Evolutionary conservation across 1,284 basidiomycete species (phyloP).

Genomic region (Sporisorium iseilematis-ciliati): DNA sequence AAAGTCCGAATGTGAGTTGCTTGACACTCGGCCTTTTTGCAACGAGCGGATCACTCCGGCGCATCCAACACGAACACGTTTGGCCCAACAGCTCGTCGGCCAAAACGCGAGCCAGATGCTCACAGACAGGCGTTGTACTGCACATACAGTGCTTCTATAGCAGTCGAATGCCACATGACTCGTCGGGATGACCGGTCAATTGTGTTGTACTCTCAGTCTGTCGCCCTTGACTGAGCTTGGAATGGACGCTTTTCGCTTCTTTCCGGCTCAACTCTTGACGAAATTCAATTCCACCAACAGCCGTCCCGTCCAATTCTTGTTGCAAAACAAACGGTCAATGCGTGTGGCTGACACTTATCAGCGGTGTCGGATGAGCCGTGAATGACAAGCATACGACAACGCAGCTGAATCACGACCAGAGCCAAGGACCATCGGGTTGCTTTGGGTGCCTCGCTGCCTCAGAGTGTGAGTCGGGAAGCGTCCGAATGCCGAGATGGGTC

Average conservation of each 20-base stretch:
- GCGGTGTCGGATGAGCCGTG: not conserved
- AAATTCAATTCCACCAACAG: not conserved
- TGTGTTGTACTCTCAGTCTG: not conserved
- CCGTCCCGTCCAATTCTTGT: not conserved
- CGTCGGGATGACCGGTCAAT: slow-evolving; percentile 15
- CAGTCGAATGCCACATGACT: not conserved
- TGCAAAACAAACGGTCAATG: not conserved
- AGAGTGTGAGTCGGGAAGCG: not conserved
- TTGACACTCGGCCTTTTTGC: not conserved
- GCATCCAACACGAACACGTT: not conserved
- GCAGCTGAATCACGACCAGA: not conserved
- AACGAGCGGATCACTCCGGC: slow-evolving; percentile 16
- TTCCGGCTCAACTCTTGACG: slow-evolving; percentile 4
- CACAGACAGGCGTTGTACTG: not conserved
- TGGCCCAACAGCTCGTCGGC: not conserved
- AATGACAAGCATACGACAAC: too few species aligned
- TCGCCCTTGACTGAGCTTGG: not conserved
- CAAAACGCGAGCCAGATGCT: slow-evolving; percentile 1
- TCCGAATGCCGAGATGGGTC: slow-evolving; percentile 2
- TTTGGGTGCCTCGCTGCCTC: not conserved
- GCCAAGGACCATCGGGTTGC: not conserved
- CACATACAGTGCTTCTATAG: too few species aligned
- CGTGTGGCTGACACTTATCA: not conserved
- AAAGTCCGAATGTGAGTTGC: slow-evolving; percentile 16
- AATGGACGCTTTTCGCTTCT: not conserved